Percentiles rank a stretch among this genome's conserved stretches.
These are phyloP conservation scores for Ceratocystis destructans DNA, from an alignment of 2,329 filamentous ascomycete genomes.

Conservation along the genomic window DNA sequence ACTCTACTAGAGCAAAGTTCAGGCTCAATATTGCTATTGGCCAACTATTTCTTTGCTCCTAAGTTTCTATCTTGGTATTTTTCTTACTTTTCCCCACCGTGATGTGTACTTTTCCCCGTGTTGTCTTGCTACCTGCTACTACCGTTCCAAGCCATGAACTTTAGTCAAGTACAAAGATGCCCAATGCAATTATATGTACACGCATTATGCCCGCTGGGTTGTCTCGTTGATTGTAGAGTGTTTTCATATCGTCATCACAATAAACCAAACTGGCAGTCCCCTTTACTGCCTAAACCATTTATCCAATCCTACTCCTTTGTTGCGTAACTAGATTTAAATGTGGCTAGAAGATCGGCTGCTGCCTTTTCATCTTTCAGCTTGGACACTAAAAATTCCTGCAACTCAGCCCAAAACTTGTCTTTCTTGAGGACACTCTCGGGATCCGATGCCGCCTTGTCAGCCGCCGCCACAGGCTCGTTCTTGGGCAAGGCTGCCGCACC, in stretches of 20 bases:
- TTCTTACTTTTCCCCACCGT: neutral
- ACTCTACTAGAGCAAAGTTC: neutral
- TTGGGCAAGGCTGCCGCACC: constrained; percentile 38
- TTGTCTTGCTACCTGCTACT: no score
- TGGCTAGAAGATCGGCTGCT: constrained; percentile 47
- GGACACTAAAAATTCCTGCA: constrained; percentile 67
- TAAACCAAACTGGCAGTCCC: neutral
- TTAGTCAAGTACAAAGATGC: no score
- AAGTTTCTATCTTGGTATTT: neutral
- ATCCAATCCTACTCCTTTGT: constrained; percentile 26
- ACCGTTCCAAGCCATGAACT: no score
- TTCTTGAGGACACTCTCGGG: constrained; percentile 47
- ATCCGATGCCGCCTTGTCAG: constrained; percentile 21
- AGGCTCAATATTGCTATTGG: neutral
- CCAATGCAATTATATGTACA: no score
- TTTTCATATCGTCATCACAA: constrained; percentile 1
- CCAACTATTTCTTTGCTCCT: neutral
- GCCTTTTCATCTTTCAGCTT: constrained; percentile 56
- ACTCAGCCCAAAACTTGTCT: constrained; percentile 72
- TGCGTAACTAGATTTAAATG: constrained; percentile 63
- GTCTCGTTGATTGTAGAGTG: neutral
- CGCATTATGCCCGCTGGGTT: neutral
- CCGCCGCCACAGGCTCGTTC: constrained; percentile 26
- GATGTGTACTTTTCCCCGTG: neutral
- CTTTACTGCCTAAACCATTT: neutral